Evolutionary conservation across 176 grass and related monocot species (phyloP).

Genomic region (Zizania latifolia): DNA sequence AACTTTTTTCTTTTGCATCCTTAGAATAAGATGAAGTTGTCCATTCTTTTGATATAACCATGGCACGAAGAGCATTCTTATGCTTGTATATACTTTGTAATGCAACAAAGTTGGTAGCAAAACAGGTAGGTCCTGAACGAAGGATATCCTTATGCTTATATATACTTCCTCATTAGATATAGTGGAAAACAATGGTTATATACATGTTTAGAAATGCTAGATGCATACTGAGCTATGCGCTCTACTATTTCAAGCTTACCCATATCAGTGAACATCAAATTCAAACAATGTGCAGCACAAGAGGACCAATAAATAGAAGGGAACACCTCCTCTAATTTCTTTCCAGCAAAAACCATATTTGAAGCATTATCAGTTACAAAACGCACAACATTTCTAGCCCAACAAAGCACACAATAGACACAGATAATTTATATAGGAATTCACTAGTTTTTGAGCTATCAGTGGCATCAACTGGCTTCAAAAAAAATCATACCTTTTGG

Average conservation of each 20-base stretch:
- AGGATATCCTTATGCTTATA: not conserved
- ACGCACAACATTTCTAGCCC: not conserved
- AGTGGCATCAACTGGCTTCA: conserved; percentile 8
- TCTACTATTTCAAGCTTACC: not conserved
- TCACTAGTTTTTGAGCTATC: not conserved
- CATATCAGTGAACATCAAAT: not conserved
- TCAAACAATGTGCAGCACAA: not conserved
- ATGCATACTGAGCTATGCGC: not conserved
- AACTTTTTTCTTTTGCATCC: not conserved
- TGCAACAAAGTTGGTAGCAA: conserved; percentile 24
- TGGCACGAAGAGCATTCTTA: not conserved
- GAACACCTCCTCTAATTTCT: not conserved
- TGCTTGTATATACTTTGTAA: not conserved
- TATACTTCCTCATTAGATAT: not conserved
- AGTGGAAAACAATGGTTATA: not conserved
- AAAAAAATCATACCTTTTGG: not conserved
- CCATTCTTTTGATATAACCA: not conserved
- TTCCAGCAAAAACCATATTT: not conserved
- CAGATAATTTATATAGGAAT: conserved; percentile 2
- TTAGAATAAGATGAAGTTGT: not conserved
- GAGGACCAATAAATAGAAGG: not conserved
- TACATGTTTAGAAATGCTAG: not conserved
- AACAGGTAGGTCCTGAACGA: not conserved
- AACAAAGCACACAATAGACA: not conserved
- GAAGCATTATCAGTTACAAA: not conserved